Evolutionary conservation across 208 protist species (phyloP).

Genomic region (Trichomonas gallinae): DNA sequence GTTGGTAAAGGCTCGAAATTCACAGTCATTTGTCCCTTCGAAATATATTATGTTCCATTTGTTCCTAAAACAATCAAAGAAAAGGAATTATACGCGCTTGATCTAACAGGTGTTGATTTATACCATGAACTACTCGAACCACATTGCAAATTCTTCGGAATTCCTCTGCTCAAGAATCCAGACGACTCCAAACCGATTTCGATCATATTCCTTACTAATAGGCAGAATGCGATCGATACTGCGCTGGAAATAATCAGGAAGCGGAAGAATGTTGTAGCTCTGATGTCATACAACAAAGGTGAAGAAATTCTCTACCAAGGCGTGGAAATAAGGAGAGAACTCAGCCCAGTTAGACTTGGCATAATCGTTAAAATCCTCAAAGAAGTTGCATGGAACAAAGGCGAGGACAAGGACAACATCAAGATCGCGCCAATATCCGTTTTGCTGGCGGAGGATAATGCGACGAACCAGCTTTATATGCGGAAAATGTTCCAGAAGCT

Average conservation of each 20-base stretch:
- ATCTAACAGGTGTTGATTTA: background rate
- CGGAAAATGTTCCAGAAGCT: background rate
- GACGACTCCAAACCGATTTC: background rate
- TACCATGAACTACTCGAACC: background rate
- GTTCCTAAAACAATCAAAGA: background rate
- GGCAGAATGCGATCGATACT: background rate
- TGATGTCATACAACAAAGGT: background rate
- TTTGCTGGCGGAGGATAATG: background rate
- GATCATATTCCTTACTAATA: background rate
- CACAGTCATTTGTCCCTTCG: background rate
- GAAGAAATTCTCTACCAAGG: background rate
- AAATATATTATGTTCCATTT: background rate
- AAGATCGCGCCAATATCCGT: background rate
- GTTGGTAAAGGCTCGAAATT: background rate
- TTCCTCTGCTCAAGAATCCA: background rate
- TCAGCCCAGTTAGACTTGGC: background rate
- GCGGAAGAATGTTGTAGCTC: background rate
- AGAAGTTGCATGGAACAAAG: background rate
- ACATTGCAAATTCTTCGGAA: background rate
- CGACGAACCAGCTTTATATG: background rate
- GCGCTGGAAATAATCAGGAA: background rate
- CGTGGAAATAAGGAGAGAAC: background rate
- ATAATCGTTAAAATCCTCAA: background rate
- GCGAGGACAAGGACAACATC: background rate
- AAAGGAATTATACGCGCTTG: background rate